These are phyloP conservation scores for Ilex paraguariensis DNA, from an alignment of 305 asterid genomes.

Conservation along the genomic window DNA sequence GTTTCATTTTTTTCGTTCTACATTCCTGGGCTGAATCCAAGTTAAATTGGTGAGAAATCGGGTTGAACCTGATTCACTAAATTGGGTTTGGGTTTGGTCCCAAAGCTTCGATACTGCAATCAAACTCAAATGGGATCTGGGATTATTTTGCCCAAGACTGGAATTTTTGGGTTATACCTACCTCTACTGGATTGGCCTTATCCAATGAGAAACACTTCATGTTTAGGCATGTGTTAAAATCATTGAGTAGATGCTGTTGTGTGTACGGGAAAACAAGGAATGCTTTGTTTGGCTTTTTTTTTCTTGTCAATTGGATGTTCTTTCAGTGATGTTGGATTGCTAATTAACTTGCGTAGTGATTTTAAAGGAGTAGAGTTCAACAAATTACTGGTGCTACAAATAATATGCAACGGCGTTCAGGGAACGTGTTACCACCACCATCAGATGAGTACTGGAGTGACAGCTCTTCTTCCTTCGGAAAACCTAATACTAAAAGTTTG, in stretches of 20 bases:
- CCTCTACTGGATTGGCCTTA: no score
- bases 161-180: no score
- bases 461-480: constrained; percentile 44
- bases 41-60: no score
- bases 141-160: no score
- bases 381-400: constrained; percentile 60
- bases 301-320: constrained; percentile 9
- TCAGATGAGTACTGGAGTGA: constrained; percentile 69
- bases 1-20: no score
- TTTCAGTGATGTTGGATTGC: constrained; percentile 15
- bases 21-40: no score
- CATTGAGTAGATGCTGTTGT: constrained; percentile 4
- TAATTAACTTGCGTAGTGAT: constrained; percentile 36
- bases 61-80: no score
- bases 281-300: not conserved
- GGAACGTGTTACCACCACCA: constrained; percentile 84
- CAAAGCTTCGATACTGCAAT: no score
- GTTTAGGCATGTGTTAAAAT: constrained; percentile 2
- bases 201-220: not conserved
- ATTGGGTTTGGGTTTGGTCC: no score
- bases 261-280: not conserved
- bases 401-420: constrained; percentile 66
- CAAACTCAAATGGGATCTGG: no score
- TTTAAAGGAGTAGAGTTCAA: constrained; percentile 74
- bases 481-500: constrained; percentile 47